Conservation (phyloP, 2,329 filamentous ascomycete genomes). For the Thielaviopsis musarum region DNA sequence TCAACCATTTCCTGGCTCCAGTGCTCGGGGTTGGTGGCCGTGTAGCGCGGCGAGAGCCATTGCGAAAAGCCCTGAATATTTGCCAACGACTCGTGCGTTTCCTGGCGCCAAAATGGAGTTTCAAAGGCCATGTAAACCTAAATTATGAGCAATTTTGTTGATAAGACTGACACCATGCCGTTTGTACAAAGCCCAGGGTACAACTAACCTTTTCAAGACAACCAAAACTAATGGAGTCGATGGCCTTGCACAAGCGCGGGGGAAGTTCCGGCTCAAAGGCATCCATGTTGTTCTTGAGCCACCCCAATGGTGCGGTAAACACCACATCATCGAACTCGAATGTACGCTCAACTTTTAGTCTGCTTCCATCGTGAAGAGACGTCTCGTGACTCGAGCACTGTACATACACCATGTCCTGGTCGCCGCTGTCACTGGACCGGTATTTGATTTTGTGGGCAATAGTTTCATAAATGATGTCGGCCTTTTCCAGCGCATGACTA, state of each 20-base stretch:
- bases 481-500: constrained; percentile 35
- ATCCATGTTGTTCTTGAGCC: constrained; percentile 41
- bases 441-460: constrained; percentile 7
- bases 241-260: constrained; percentile 37
- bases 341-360: background rate
- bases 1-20: constrained; percentile 71
- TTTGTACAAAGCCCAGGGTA: background rate
- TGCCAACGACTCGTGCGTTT: constrained; percentile 22
- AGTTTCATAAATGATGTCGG: constrained; percentile 26
- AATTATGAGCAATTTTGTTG: background rate
- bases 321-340: constrained; percentile 51
- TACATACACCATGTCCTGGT: background rate
- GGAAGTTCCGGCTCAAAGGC: constrained; percentile 47
- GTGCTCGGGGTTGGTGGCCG: constrained; percentile 38
- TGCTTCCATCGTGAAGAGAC: background rate
- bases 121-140: constrained; percentile 53
- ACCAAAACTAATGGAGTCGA: constrained; percentile 50
- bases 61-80: constrained; percentile 52
- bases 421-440: background rate
- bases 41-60: constrained; percentile 58
- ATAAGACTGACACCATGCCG: background rate
- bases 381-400: background rate
- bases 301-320: constrained; percentile 51
- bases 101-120: constrained; percentile 50
- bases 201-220: constrained; percentile 47